Percentiles rank a stretch among this genome's conserved stretches.
Evolutionary conservation across 2,329 filamentous ascomycete species (phyloP).

Genomic region (Hypoxylon rubiginosum): DNA sequence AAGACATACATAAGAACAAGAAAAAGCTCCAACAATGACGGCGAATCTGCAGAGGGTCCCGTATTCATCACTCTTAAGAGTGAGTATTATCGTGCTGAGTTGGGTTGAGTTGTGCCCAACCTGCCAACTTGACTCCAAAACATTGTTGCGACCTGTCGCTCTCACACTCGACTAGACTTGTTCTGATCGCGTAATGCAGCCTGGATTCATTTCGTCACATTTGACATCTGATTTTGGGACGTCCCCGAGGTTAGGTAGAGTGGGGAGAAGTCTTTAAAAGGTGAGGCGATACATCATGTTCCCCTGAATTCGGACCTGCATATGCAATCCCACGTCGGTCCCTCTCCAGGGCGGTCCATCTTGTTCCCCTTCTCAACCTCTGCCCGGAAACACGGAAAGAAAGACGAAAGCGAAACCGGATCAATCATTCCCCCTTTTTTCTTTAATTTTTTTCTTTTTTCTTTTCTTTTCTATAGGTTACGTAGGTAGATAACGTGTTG

Average conservation of each 20-base stretch:
- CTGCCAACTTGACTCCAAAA: conserved; percentile 15
- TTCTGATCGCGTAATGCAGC: conserved; percentile 37
- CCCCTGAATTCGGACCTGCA: conserved; percentile 42
- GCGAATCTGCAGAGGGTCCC: conserved; percentile 19
- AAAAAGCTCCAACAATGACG: conserved; percentile 5
- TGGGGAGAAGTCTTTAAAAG: conserved; percentile 30
- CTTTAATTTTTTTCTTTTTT: not conserved
- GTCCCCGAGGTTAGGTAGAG: conserved; percentile 30
- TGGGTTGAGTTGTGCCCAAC: conserved; percentile 22
- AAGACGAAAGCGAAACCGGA: conserved; percentile 31
- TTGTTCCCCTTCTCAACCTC: conserved; percentile 15
- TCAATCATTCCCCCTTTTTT: conserved; percentile 10
- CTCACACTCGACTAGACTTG: conserved; percentile 31
- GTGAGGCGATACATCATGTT: conserved; percentile 40
- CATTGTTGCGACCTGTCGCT: conserved; percentile 24
- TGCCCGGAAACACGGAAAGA: conserved; percentile 21
- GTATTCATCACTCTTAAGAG: conserved; percentile 17
- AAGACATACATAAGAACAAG: conserved; percentile 9
- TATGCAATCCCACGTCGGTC: conserved; percentile 42
- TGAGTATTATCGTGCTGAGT: conserved; percentile 17
- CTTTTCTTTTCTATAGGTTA: no score
- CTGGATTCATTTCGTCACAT: conserved; percentile 35
- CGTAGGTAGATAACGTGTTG: not conserved
- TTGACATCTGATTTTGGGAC: conserved; percentile 37
- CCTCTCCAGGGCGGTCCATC: conserved; percentile 23